Evolutionary conservation across 2,329 filamentous ascomycete genomes (phyloP), one percentile per base, ranked within the genome.

Genomic region (Scedosporium dehoogii): DNA sequence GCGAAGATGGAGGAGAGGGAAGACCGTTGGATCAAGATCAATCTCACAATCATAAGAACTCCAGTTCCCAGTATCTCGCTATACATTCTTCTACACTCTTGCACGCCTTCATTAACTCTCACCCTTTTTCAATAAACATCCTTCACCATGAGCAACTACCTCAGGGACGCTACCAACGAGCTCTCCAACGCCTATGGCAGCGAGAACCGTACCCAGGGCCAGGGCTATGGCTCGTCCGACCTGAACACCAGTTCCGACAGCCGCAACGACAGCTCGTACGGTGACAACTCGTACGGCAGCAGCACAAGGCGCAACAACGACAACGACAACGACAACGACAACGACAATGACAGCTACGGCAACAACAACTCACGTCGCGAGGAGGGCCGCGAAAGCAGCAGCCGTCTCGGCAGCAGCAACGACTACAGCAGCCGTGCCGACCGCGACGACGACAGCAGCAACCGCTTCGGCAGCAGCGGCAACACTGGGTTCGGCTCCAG

Each of bases 131-230:
- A 51, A 12, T 6, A 23, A 60, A n/a, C 44, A 62, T 16, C 12
- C 21, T 33, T 53, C 29, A 65, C 21, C 9, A 71, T 72, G 70
- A 66, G 33, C 33, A 38, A 68, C 61, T 69, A 70, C 59, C 60
- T 66, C 65, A 67, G 67, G 63, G 55, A 70, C 55, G 63, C 64
- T 44, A 61, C 64, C 41, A 18, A 55, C 18, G 51, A 55, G 51
- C 7, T 55, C 51, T 55, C 51, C 51, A 25, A 55, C 6, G n/a
- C 21, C 51, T 33, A 66, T 59, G 69, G 67, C 51, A 58, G 68
- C 63, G 63, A 66, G 61, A 67, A 69, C 59, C 53, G 65, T 62
- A 66, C 33, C 33, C 33, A 38, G 33, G 33, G 33, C 33, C 33
- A 38, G 33, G 33, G 63, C 38, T 60, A 66, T 58, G 59, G 63